Conservation (phyloP, 805 yeast species). For the Yarrowia porcina region DNA sequence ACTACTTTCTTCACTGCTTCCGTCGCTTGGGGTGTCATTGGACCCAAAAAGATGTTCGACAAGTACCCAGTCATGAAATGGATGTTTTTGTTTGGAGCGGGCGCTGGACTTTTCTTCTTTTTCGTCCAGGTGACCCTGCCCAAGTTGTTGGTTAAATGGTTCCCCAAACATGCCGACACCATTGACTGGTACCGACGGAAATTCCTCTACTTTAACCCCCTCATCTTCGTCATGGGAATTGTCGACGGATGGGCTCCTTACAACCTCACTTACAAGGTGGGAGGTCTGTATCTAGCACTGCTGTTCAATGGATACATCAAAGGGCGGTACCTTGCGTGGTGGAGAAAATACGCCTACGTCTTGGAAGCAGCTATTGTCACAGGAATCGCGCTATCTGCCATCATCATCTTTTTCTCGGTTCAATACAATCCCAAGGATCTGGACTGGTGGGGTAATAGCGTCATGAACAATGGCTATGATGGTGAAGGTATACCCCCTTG, state of each 20-base stretch:
- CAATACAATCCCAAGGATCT: not conserved
- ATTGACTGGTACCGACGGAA: not conserved
- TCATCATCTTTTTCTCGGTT: not conserved
- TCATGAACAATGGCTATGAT: not conserved
- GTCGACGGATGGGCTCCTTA: slow-evolving; percentile 23
- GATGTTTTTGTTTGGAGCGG: too few species aligned
- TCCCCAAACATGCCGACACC: too few species aligned
- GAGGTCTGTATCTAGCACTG: not conserved
- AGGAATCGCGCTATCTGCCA: not conserved
- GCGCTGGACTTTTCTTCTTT: too few species aligned
- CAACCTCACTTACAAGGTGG: not conserved
- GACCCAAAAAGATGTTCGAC: too few species aligned
- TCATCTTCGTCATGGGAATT: not conserved
- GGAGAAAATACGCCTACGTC: not conserved
- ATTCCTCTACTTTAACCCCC: not conserved
- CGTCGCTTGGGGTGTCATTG: too few species aligned
- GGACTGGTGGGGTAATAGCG: not conserved
- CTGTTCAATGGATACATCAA: not conserved
- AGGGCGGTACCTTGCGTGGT: not conserved
- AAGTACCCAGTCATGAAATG: too few species aligned
- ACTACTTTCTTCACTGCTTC: too few species aligned
- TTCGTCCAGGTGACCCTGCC: too few species aligned
- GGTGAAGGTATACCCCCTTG: not conserved
- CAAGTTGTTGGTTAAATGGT: too few species aligned
- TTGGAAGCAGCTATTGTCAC: not conserved